These are phyloP conservation scores for Globisporangium middletonii DNA, from an alignment of 352 stramenopile genomes.

Conservation along the genomic window DNA sequence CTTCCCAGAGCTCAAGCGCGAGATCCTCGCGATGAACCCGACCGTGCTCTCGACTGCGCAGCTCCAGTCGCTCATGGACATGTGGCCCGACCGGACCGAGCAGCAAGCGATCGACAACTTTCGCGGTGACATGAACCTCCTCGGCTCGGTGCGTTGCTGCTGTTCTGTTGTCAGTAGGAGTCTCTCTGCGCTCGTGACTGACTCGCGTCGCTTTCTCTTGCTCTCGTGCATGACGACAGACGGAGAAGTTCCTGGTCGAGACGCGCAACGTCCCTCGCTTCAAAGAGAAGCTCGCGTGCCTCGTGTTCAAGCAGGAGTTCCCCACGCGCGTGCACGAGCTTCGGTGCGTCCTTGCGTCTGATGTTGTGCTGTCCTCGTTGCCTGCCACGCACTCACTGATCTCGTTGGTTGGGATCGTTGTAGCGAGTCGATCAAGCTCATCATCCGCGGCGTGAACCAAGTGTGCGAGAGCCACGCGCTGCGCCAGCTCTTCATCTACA, in stretches of 20 bases:
- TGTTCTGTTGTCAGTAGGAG: background rate
- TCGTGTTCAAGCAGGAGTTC: conserved; percentile 86
- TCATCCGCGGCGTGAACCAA: conserved; percentile 76
- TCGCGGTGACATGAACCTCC: conserved; percentile 44
- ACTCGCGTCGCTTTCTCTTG: background rate
- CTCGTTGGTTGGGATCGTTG: conserved; percentile 2
- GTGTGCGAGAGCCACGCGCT: conserved; percentile 68
- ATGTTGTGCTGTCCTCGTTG: background rate
- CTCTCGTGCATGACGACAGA: conserved; percentile 10
- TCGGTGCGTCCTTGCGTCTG: conserved; percentile 17
- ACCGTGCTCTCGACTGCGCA: conserved; percentile 72
- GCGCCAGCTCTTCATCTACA: conserved; percentile 83
- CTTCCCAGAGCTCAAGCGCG: conserved; percentile 62
- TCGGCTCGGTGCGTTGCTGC: conserved; percentile 33
- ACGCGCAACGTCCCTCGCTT: conserved; percentile 64
- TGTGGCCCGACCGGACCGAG: conserved; percentile 78
- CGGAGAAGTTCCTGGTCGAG: conserved; percentile 77
- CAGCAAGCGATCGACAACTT: conserved; percentile 65
- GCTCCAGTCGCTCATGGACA: conserved; percentile 77
- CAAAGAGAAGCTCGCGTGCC: conserved; percentile 60
- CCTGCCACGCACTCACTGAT: no score
- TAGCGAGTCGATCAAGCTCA: conserved; percentile 63
- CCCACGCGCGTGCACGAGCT: conserved; percentile 67
- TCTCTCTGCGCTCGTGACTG: background rate
- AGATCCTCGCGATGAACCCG: conserved; percentile 73